Percentiles rank a stretch among this genome's conserved stretches.
phyloP scores from a whole-genome alignment of 2,329 filamentous ascomycete genomes.

The Colletotrichum orbiculare region DNA sequence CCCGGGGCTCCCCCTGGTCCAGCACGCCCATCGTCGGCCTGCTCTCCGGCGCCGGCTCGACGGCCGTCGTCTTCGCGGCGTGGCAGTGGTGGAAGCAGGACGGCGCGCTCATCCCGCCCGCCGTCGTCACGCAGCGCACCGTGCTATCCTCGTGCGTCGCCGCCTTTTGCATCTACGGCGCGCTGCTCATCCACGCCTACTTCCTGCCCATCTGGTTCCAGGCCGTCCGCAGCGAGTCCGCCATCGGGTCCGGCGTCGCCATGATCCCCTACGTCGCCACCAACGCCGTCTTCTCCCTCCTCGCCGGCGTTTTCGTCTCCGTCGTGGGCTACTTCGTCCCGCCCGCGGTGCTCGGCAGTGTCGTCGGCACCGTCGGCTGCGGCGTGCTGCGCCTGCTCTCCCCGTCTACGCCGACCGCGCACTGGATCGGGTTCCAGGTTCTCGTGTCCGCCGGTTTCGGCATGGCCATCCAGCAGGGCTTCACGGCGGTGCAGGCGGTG shows the following conservation, averaged over 20 bases:
- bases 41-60: conserved; percentile 41
- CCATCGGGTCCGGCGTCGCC: conserved; percentile 47
- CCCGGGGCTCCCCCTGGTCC: conserved; percentile 55
- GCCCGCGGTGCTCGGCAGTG: conserved; percentile 41
- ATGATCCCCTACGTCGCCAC: conserved; percentile 47
- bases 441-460: conserved; percentile 55
- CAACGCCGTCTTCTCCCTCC: conserved; percentile 42
- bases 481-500: conserved; percentile 53
- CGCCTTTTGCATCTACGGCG: conserved; percentile 53
- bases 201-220: conserved; percentile 58
- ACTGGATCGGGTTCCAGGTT: conserved; percentile 61
- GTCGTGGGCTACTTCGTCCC: conserved; percentile 52
- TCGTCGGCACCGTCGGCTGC: conserved; percentile 48
- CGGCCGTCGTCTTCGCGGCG: conserved; percentile 46
- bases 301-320: conserved; percentile 53
- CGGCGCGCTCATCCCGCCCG: conserved; percentile 55
- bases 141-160: conserved; percentile 52
- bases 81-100: conserved; percentile 59
- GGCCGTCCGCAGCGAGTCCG: conserved; percentile 44
- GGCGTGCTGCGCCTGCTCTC: conserved; percentile 51
- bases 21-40: conserved; percentile 56
- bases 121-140: conserved; percentile 55
- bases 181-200: conserved; percentile 56
- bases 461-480: conserved; percentile 53
- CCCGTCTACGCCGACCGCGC: conserved; percentile 42